Base-by-base conservation (phyloP, 805 yeast species). In the Wickerhamiella cacticola region DNA sequence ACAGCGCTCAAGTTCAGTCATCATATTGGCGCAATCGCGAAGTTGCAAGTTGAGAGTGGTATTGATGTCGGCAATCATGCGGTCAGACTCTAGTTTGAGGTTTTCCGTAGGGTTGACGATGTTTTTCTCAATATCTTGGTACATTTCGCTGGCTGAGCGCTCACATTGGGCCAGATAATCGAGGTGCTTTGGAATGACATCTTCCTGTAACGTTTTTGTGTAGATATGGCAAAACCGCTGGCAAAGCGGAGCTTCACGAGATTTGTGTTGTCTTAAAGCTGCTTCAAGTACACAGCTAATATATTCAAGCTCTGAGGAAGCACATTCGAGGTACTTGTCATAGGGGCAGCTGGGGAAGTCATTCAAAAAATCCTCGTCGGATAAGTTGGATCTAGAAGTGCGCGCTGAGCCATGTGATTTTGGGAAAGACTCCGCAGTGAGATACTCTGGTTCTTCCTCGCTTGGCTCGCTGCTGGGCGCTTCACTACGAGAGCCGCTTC, bases 51-150 rank as follows among this genome's bases (percentile, higher is more conserved):
- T 56, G 26, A 57, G 54, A 5, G 55, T 54, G 10, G 59, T 55
- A 50, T 53, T 54, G 34, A 57, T 59, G 45, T 56, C 60, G 46
- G 58, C 50, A 26, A 55, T 54, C 49, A 56, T 52, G 21, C 57
- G 51, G 33, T 57, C 61, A n/a, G 59, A 52, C 21, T 55, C 45
- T 7, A 53, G 52, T 2, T 59, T 55, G 33, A 57, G 45, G 5
- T 43, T 44, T 26, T 55, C 59, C 5, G 55, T 50, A 5, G 54
- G 41, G 9, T 48, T 26, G n/a, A 56, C 59, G 9, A 56, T 29
- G 18, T 42, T 48, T 5, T 48, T 36, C 26, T 57, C 60, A 16
- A 57, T 53, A 19, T 41, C 41, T 38, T 46, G 48, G 38, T 53
- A 56, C 46, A 45, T 44, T 9, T 9, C 31, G 9, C 51, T 49